Evolutionary conservation across 2,329 filamentous ascomycete genomes (phyloP).

Genomic region (Fusarium camptoceras): DNA sequence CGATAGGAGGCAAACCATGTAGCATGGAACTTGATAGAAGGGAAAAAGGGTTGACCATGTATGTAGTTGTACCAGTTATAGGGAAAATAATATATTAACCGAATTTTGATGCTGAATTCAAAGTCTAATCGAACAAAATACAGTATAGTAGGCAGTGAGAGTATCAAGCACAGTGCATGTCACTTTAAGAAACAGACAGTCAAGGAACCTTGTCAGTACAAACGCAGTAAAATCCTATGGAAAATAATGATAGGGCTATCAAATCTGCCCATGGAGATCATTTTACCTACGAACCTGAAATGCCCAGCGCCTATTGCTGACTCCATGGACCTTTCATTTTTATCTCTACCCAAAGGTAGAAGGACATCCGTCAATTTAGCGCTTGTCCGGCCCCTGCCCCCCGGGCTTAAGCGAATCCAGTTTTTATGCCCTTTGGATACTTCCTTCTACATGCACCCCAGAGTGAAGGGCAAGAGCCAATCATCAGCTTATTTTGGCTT

Average conservation of each 20-base stretch:
- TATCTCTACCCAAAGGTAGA: constrained; percentile 15
- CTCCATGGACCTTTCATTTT: not conserved
- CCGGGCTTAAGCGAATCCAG: constrained; percentile 8
- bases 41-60: not conserved
- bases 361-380: constrained; percentile 25
- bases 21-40: not conserved
- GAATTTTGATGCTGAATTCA: not conserved
- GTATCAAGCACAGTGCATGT: constrained; percentile 7
- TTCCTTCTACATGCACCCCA: constrained; percentile 8
- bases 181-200: not conserved
- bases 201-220: not conserved
- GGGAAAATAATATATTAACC: not conserved
- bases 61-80: not conserved
- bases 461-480: constrained; percentile 19
- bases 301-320: not conserved
- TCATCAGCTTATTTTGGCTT: constrained; percentile 20
- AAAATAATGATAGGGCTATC: not conserved
- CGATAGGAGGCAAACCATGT: not conserved
- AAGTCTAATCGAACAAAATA: not conserved
- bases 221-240: not conserved
- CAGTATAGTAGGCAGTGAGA: not conserved
- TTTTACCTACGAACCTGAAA: not conserved
- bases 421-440: constrained; percentile 7
- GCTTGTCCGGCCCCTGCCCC: constrained; percentile 28
- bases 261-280: not conserved